Evolutionary conservation across 257 asterid genomes (phyloP), one percentile per base, ranked within the genome.

Genomic region (Nemophila menziesii): DNA sequence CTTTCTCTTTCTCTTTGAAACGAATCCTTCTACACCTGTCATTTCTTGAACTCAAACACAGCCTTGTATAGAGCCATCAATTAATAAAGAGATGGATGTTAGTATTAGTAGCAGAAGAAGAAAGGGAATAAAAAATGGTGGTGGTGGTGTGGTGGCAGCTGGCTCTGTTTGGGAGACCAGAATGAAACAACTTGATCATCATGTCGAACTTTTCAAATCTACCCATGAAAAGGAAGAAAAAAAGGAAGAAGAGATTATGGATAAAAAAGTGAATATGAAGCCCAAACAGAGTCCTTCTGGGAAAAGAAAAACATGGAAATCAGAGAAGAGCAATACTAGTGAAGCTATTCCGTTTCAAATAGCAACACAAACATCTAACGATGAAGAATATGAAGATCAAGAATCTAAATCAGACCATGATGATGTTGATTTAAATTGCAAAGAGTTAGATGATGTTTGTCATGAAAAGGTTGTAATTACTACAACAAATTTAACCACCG

Each of bases 101-200:
- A 62, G 62, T 33, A 57, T 63, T 20, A 74, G 70, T 44, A 82
- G 70, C 43, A 53, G 66, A 24, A 64, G 36, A 29, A 29, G 7
- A 29, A 29, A 13, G 12, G 12, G 60, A 36, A 67, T 39, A 18
- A 77, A 92, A 40, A 86, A 41, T 34, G 70, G 58, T 39, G n/a
- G n/a, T n/a, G n/a, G n/a, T n/a, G n/a, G n/a, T n/a, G n/a, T n/a
- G n/a, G 63, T 54, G 14, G 63, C 53, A 53, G 72, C 74, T 64
- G 93, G 92, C 29, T 83, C 90, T 61, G 75, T 83, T 55, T 80
- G 97, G 97, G 97, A 83, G 50, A 75, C 68, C 67, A 73, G 93
- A 56, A 83, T 80, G 86, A 87, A 71, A 67, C n/a, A n/a, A n/a
- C 62, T 66, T 42, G 92, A 77, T 50, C 63, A 72, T 50, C 63